phyloP scores from a whole-genome alignment of 2,329 filamentous ascomycete species.

The Trichoderma sp. region DNA sequence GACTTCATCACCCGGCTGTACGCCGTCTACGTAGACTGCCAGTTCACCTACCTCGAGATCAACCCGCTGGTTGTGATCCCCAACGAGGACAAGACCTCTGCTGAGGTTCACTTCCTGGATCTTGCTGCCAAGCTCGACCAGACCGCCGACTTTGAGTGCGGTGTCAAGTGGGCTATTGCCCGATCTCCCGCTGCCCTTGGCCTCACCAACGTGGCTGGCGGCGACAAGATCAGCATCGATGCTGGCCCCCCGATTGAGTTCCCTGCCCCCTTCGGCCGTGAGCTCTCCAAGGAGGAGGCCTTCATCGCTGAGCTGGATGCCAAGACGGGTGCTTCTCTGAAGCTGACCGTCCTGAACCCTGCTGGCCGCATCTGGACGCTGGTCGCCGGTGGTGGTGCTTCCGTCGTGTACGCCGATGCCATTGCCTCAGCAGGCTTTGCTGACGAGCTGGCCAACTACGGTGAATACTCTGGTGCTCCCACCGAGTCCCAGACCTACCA shows the following conservation, averaged over 20 bases:
- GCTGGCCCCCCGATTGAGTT: conserved; percentile 98
- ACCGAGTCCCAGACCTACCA: conserved; percentile 99
- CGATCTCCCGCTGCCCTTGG: conserved; percentile 88
- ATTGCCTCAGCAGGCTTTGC: conserved; percentile 96
- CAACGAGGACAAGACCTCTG: conserved; percentile 87
- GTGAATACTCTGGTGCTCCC: conserved; percentile 98
- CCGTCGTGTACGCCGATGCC: conserved; percentile 97
- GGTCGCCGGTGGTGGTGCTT: conserved; percentile 98
- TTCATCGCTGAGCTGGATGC: conserved; percentile 99
- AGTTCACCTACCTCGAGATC: conserved; percentile 99
- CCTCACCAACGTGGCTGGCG: conserved; percentile 68
- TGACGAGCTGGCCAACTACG: conserved; percentile 97
- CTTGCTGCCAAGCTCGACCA: conserved; percentile 98
- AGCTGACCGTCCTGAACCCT: conserved; percentile 93
- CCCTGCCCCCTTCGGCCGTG: conserved; percentile 97
- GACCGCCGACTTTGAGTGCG: conserved; percentile 98
- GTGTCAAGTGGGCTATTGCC: conserved; percentile 97
- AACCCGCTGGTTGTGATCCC: conserved; percentile 98
- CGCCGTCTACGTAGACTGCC: conserved; percentile 98
- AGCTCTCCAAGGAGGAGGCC: conserved; percentile 97
- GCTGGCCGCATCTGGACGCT: conserved; percentile 95
- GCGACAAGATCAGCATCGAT: conserved; percentile 85
- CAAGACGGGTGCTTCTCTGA: conserved; percentile 98
- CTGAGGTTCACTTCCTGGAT: conserved; percentile 96
- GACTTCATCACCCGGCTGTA: conserved; percentile 99